Conservation (phyloP, 192 early-diverging fungal genomes). For the Coemansia sp. region DNA sequence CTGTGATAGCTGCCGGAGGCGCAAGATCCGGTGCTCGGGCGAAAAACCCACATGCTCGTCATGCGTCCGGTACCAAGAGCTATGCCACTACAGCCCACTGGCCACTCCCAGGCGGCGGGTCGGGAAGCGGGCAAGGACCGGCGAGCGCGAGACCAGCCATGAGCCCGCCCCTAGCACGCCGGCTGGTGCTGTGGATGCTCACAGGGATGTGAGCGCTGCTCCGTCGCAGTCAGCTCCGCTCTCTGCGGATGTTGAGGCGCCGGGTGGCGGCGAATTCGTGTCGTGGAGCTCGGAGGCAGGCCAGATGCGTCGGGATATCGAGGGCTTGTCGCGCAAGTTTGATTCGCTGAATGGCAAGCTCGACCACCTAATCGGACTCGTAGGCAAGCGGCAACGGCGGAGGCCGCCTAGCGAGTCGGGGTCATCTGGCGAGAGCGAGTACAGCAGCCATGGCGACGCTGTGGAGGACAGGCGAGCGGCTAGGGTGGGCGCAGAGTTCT, state of each 20-base stretch:
- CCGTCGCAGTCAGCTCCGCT: not conserved
- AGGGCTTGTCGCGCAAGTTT: conserved; percentile 27
- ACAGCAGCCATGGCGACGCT: not conserved
- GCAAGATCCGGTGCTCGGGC: conserved; percentile 53
- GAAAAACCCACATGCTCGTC: conserved; percentile 53
- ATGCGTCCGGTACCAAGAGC: conserved; percentile 46
- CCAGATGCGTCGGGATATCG: conserved; percentile 25
- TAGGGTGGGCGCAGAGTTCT: conserved; percentile 5
- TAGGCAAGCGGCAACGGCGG: conserved; percentile 11
- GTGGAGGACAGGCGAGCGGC: not conserved
- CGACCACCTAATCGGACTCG: conserved; percentile 17
- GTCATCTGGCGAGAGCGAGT: conserved; percentile 11
- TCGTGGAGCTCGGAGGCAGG: conserved; percentile 20
- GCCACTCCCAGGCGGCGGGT: conserved; percentile 43
- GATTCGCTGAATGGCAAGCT: conserved; percentile 34
- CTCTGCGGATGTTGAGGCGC: not conserved
- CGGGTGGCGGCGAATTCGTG: not conserved
- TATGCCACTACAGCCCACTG: conserved; percentile 54
- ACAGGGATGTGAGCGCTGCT: not conserved
- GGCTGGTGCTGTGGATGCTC: not conserved
- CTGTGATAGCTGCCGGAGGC: conserved; percentile 52
- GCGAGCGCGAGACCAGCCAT: not conserved
- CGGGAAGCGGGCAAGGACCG: conserved; percentile 23
- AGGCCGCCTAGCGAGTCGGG: not conserved
- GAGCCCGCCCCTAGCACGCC: not conserved